Evolutionary conservation across 192 early-diverging fungal genomes (phyloP), one percentile per base, ranked within the genome.

Genomic region (Dissophora ornata): DNA sequence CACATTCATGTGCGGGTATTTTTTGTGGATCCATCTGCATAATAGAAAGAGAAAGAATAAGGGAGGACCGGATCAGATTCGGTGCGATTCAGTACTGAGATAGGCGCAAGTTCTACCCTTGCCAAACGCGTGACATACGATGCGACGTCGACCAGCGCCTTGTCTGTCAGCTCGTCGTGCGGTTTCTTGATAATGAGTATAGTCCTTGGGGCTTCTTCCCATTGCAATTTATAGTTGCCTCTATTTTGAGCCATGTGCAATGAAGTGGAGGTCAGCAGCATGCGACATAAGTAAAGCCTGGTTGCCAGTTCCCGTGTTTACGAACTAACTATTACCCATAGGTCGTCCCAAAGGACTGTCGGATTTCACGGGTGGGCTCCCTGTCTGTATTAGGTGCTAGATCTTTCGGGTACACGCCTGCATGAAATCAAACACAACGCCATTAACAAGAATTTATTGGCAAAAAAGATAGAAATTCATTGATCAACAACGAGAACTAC

Each of bases 151-250:
- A 87, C 56, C 24, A 97, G 73, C 15, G 95, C 88, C 10, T 63
- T 71, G 50, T 90, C 86, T 1, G 91, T 94, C 34, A 77, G 64
- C 21, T 75, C 64, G 62, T 92, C 92, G 44, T 90, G 69, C 24
- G 89, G 90, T 79, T 97, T 97, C 64, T 92, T 94, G 47, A 95
- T 82, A 44, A 97, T 85, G 24, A 97, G 81, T 12, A 94, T 87
- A 0, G 83, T 92, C 25, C 88, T 81, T 9, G 95, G 94, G 13
- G 74, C 80, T 1, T 85, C 59, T n/a, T 60, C 65, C 92, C 92
- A 93, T 24, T 80, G 60, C 24, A 90, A 46, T 30, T 56, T 73
- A 42, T 82, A 86, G 19, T 82, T 83, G 47, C 83, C 83, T 29
- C 86, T 88, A 51, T 45, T 53, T 15, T 21, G 7, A 33, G 3